phyloP scores from a whole-genome alignment of 768 basidiomycete species.

The Mycena rosella region DNA sequence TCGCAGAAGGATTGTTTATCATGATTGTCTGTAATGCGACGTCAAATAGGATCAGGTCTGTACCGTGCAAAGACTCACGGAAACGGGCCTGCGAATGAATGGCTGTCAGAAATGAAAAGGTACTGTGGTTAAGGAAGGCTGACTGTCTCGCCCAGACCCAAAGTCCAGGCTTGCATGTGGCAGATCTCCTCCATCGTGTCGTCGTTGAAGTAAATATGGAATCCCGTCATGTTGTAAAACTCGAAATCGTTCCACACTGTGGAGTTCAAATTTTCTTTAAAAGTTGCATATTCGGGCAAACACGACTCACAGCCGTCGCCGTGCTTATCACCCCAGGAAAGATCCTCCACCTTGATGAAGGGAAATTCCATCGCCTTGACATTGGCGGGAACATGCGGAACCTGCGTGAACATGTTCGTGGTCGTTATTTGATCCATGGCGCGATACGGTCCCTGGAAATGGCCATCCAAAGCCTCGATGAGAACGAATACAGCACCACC shows the following conservation, averaged over 20 bases:
- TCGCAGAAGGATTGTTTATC: constrained; percentile 36
- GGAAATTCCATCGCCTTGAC: constrained; percentile 41
- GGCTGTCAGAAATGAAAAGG: not conserved
- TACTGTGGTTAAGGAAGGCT: not conserved
- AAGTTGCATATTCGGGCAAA: not conserved
- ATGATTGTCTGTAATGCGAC: constrained; percentile 32
- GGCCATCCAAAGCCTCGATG: constrained; percentile 21
- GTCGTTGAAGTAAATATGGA: constrained; percentile 43
- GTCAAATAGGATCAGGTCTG: not conserved
- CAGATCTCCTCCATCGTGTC: constrained; percentile 39
- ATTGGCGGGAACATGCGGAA: constrained; percentile 24
- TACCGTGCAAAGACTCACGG: constrained; percentile 15
- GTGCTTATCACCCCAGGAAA: constrained; percentile 36
- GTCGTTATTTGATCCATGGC: constrained; percentile 40
- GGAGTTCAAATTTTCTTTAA: not conserved
- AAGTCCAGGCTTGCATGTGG: constrained; percentile 47
- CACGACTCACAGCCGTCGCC: constrained; percentile 10
- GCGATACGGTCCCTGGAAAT: constrained; percentile 33
- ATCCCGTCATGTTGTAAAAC: constrained; percentile 46
- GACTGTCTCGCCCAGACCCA: constrained; percentile 39
- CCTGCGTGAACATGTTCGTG: constrained; percentile 29
- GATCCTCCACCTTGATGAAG: constrained; percentile 42
- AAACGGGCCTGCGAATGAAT: constrained; percentile 20
- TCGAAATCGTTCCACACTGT: constrained; percentile 40
- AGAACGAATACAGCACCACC: constrained; percentile 23